phyloP scores from a whole-genome alignment of 179 eudicot species.

The Vitellaria paradoxa region DNA sequence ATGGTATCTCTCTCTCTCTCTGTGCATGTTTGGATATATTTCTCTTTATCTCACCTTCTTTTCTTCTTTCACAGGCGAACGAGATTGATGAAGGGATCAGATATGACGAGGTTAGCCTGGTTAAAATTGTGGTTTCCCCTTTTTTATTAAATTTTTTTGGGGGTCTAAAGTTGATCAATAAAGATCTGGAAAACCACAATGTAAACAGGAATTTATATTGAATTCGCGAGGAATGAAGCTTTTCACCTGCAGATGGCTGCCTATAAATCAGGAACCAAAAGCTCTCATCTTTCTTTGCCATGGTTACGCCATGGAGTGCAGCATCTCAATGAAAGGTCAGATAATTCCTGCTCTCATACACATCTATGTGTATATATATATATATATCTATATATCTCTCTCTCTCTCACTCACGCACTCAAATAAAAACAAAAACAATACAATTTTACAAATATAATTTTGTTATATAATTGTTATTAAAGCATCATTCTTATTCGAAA shows the following conservation, averaged over 20 bases:
- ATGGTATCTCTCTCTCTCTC: too few relatives aligned
- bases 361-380: neutral
- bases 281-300: conserved; percentile 55
- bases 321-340: conserved; percentile 49
- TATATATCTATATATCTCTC: too few relatives aligned
- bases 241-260: conserved; percentile 70
- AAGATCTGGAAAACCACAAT: too few relatives aligned
- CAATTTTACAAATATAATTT: too few relatives aligned
- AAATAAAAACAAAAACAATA: too few relatives aligned
- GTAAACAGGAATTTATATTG: conserved; percentile 46
- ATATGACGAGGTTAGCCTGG: conserved; percentile 41
- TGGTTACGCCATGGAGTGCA: conserved; percentile 59
- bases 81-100: conserved; percentile 17
- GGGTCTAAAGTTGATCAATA: too few relatives aligned
- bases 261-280: conserved; percentile 40
- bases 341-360: neutral
- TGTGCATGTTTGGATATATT: too few relatives aligned
- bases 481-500: too few relatives aligned
- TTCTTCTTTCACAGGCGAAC: neutral
- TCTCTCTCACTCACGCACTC: too few relatives aligned
- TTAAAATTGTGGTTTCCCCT: neutral
- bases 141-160: neutral
- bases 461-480: too few relatives aligned
- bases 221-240: conserved; percentile 50
- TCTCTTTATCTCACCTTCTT: too few relatives aligned